Conservation (phyloP, 2,329 filamentous ascomycete species). For the Epichloe hybrida region DNA sequence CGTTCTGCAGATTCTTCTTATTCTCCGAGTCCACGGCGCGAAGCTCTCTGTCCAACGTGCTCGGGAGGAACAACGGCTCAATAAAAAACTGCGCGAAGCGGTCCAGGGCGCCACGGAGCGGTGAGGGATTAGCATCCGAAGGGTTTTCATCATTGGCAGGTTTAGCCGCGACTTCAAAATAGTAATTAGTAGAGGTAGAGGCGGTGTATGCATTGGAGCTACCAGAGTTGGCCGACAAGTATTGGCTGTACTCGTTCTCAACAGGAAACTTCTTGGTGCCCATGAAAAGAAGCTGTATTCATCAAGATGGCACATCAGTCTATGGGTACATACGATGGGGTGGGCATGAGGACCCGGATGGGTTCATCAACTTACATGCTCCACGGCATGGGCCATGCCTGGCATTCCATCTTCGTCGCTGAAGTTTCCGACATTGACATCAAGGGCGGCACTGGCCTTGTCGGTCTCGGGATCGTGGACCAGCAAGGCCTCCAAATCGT, state of each 20-base stretch:
- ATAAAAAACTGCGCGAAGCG: slow-evolving; percentile 93
- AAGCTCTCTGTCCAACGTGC: slow-evolving; percentile 75
- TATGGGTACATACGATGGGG: background rate
- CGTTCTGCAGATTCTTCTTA: slow-evolving; percentile 92
- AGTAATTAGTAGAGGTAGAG: slow-evolving; percentile 91
- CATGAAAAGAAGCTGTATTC: slow-evolving; percentile 73
- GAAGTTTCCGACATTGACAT: slow-evolving; percentile 93
- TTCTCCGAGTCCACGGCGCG: slow-evolving; percentile 89
- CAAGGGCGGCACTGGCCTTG: slow-evolving; percentile 89
- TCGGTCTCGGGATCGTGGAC: slow-evolving; percentile 93
- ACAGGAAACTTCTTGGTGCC: slow-evolving; percentile 94
- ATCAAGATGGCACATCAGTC: slow-evolving; percentile 6
- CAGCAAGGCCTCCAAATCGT: slow-evolving; percentile 78
- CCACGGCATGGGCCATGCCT: slow-evolving; percentile 89
- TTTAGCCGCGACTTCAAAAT: slow-evolving; percentile 84
- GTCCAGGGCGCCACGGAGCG: slow-evolving; percentile 69
- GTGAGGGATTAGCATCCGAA: slow-evolving; percentile 43
- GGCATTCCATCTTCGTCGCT: slow-evolving; percentile 84
- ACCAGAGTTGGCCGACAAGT: slow-evolving; percentile 79
- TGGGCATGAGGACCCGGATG: slow-evolving; percentile 5
- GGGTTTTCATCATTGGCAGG: slow-evolving; percentile 46
- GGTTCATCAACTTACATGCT: slow-evolving; percentile 49
- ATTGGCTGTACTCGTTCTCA: slow-evolving; percentile 93
- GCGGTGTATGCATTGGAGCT: slow-evolving; percentile 93
- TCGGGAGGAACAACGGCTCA: slow-evolving; percentile 70